These are phyloP conservation scores for Gossypium schwendimanii DNA, from an alignment of 441 rosid species.

Conservation along the genomic window DNA sequence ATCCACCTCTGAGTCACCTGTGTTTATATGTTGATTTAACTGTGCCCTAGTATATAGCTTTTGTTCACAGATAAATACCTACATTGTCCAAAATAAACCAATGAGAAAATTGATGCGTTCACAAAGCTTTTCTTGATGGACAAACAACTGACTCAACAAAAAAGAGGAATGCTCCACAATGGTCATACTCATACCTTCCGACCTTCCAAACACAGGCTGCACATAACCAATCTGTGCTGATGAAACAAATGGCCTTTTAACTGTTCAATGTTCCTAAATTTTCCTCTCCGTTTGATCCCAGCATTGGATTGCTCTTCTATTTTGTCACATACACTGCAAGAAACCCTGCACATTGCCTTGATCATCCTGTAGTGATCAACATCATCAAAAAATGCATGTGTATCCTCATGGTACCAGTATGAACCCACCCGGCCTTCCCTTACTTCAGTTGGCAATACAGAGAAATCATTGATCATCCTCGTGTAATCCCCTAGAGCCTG, in stretches of 20 bases:
- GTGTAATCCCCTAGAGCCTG: conserved; percentile 93
- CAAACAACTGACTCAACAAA: neutral
- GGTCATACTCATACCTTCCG: conserved; percentile 53
- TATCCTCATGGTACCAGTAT: conserved; percentile 83
- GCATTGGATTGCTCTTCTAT: conserved; percentile 53
- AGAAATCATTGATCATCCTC: conserved; percentile 73
- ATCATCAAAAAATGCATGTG: conserved; percentile 80
- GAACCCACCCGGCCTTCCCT: conserved; percentile 69
- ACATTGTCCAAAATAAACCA: conserved; percentile 14
- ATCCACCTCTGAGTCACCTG: conserved; percentile 92
- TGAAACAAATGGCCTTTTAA: conserved; percentile 87
- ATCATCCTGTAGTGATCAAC: conserved; percentile 85
- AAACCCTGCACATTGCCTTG: conserved; percentile 93
- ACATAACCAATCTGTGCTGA: conserved; percentile 70
- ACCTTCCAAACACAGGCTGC: conserved; percentile 84
- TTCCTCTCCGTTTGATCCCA: conserved; percentile 45
- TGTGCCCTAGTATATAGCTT: conserved; percentile 73
- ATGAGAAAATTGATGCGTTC: neutral
- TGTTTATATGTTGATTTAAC: conserved; percentile 65
- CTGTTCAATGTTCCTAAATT: conserved; percentile 77
- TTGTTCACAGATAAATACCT: conserved; percentile 92
- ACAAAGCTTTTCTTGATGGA: neutral
- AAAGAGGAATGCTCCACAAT: neutral
- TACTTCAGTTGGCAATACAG: conserved; percentile 64
- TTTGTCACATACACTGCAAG: conserved; percentile 76